These are phyloP conservation scores for Petasospora rhodanensis DNA, from an alignment of 1,139 yeast species.

Conservation along the genomic window DNA sequence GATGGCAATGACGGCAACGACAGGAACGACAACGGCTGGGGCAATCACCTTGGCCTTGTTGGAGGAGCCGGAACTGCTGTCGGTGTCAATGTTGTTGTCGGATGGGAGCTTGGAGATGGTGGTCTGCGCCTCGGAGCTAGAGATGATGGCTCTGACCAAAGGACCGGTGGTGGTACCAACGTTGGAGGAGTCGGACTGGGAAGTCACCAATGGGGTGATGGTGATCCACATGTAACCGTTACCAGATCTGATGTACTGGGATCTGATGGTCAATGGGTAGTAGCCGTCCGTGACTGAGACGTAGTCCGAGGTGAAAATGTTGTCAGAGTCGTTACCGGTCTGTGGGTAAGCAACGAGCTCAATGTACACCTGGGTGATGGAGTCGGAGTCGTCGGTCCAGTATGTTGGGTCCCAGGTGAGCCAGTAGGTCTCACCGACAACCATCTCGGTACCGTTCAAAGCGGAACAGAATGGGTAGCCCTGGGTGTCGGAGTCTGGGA, in stretches of 20 bases:
- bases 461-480: conserved; percentile 38
- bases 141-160: conserved; percentile 30
- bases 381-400: conserved; percentile 30
- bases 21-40: conserved; percentile 42
- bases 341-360: conserved; percentile 31
- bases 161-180: conserved; percentile 37
- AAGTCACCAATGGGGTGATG: conserved; percentile 34
- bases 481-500: conserved; percentile 24
- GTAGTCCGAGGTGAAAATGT: conserved; percentile 30
- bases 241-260: conserved; percentile 28
- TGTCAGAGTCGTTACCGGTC: conserved; percentile 24
- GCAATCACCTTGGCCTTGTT: conserved; percentile 27
- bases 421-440: conserved; percentile 41
- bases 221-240: conserved; percentile 33
- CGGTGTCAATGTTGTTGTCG: conserved; percentile 29
- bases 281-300: conserved; percentile 34
- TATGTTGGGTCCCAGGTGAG: conserved; percentile 40
- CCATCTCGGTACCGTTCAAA: conserved; percentile 36
- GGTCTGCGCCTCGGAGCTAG: conserved; percentile 27
- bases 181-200: conserved; percentile 31
- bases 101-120: conserved; percentile 34
- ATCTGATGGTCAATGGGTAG: conserved; percentile 31
- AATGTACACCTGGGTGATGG: conserved; percentile 31
- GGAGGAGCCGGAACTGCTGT: conserved; percentile 20
- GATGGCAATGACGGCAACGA: conserved; percentile 29